Percentiles rank a stretch among this genome's conserved stretches.
These are phyloP conservation scores for Trametes gibbosa DNA, from an alignment of 768 basidiomycete species.

Conservation along the genomic window DNA sequence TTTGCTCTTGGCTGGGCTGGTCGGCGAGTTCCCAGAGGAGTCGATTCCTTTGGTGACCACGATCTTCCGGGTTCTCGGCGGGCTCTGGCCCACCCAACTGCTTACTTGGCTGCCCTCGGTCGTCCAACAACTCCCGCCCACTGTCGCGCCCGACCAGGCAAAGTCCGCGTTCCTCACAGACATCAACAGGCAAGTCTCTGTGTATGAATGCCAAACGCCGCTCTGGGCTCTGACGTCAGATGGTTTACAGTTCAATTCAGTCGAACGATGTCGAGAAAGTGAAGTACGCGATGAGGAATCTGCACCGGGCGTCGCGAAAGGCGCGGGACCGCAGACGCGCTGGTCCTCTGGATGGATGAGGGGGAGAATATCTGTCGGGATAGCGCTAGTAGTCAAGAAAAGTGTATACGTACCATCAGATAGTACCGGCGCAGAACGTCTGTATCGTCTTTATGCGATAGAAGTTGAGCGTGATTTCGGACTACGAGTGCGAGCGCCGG, in stretches of 20 bases:
- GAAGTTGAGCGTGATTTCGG: not conserved
- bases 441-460: not conserved
- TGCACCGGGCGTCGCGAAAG: slow-evolving; percentile 75
- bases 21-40: slow-evolving; percentile 89
- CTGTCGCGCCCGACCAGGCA: slow-evolving; percentile 57
- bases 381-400: slow-evolving; percentile 11
- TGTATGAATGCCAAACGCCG: not conserved
- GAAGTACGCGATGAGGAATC: slow-evolving; percentile 68
- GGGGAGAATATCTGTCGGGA: slow-evolving; percentile 2
- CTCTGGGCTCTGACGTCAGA: slow-evolving; percentile 12
- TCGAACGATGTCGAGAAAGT: slow-evolving; percentile 72
- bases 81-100: slow-evolving; percentile 66
- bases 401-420: slow-evolving; percentile 20
- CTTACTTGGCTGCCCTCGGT: slow-evolving; percentile 70
- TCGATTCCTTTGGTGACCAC: slow-evolving; percentile 68
- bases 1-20: slow-evolving; percentile 72
- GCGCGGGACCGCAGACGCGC: slow-evolving; percentile 59
- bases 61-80: slow-evolving; percentile 68
- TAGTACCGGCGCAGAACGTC: slow-evolving; percentile 10
- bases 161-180: slow-evolving; percentile 74
- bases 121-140: slow-evolving; percentile 64
- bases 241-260: slow-evolving; percentile 55
- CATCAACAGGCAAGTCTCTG: slow-evolving; percentile 63
- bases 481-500: not conserved
- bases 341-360: slow-evolving; percentile 38